Conservation (phyloP, 805 yeast species). For the Saccharomycopsis selenospora region DNA sequence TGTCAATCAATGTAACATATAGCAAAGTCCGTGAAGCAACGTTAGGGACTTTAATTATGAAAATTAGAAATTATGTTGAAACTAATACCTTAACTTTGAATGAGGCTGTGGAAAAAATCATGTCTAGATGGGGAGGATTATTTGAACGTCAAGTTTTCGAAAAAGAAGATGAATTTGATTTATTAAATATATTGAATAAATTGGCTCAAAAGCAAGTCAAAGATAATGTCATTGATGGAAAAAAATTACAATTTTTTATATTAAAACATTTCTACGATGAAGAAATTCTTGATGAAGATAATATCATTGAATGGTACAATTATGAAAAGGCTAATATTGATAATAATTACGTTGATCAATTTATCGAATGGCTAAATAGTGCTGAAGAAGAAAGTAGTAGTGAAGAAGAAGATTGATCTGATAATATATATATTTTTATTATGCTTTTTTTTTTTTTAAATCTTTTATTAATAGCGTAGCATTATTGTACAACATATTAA, state of each 20-base stretch:
- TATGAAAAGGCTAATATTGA: slow-evolving; percentile 36
- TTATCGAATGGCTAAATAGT: slow-evolving; percentile 80
- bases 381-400: slow-evolving; percentile 60
- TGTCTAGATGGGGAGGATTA: slow-evolving; percentile 74
- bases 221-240: slow-evolving; percentile 27
- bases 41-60: slow-evolving; percentile 56
- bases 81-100: slow-evolving; percentile 72
- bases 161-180: slow-evolving; percentile 66
- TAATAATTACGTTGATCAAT: slow-evolving; percentile 54
- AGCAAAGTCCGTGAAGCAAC: slow-evolving; percentile 88
- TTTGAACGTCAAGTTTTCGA: slow-evolving; percentile 83
- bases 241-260: slow-evolving; percentile 40
- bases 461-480: too few relatives aligned
- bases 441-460: too few relatives aligned
- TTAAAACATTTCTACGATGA: slow-evolving; percentile 64
- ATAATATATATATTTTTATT: too few relatives aligned
- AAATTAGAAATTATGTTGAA: slow-evolving; percentile 65
- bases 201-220: slow-evolving; percentile 29
- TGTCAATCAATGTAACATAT: slow-evolving; percentile 95
- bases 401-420: slow-evolving; percentile 52
- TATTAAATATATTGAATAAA: slow-evolving; percentile 38
- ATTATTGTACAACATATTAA: too few relatives aligned
- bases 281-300: slow-evolving; percentile 79
- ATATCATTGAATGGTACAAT: slow-evolving; percentile 66
- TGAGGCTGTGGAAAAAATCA: slow-evolving; percentile 69